Conservation (phyloP, 306 rosid genomes). For the Medicago ruthenica region DNA sequence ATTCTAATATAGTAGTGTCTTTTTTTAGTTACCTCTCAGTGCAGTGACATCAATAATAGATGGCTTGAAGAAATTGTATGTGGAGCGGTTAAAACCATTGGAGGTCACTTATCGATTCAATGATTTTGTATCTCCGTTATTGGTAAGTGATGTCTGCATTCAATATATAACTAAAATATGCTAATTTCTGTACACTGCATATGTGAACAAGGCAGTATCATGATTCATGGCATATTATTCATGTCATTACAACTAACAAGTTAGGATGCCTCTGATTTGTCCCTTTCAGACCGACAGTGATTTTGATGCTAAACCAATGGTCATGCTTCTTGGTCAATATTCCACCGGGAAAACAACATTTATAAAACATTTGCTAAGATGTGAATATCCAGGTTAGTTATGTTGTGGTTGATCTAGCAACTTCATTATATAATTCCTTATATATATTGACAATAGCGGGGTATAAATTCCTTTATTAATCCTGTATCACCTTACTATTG, state of each 20-base stretch:
- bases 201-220: slow-evolving; percentile 10
- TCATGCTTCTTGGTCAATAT: slow-evolving; percentile 96
- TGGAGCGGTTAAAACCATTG: slow-evolving; percentile 82
- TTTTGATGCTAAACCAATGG: slow-evolving; percentile 98
- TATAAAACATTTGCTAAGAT: slow-evolving; percentile 79
- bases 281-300: slow-evolving; percentile 72
- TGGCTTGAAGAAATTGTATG: slow-evolving; percentile 84
- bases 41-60: slow-evolving; percentile 88
- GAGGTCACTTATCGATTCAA: slow-evolving; percentile 84
- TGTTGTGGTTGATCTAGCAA: slow-evolving; percentile 28
- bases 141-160: slow-evolving; percentile 61
- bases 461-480: slow-evolving; percentile 16
- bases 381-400: slow-evolving; percentile 86
- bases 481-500: slow-evolving; percentile 30
- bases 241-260: slow-evolving; percentile 31
- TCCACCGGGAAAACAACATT: slow-evolving; percentile 98
- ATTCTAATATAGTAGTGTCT: slow-evolving; percentile 26
- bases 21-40: slow-evolving; percentile 62
- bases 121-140: slow-evolving; percentile 77
- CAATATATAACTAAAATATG: slow-evolving; percentile 20
- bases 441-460: neutral
- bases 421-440: slow-evolving; percentile 30
- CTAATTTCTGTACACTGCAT: slow-evolving; percentile 21
- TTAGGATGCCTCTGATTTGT: slow-evolving; percentile 34
- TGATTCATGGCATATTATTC: slow-evolving; percentile 9